Evolutionary conservation across 2,329 filamentous ascomycete species (phyloP), one percentile per base, ranked within the genome.

Genomic region (Ophiostoma australiae): DNA sequence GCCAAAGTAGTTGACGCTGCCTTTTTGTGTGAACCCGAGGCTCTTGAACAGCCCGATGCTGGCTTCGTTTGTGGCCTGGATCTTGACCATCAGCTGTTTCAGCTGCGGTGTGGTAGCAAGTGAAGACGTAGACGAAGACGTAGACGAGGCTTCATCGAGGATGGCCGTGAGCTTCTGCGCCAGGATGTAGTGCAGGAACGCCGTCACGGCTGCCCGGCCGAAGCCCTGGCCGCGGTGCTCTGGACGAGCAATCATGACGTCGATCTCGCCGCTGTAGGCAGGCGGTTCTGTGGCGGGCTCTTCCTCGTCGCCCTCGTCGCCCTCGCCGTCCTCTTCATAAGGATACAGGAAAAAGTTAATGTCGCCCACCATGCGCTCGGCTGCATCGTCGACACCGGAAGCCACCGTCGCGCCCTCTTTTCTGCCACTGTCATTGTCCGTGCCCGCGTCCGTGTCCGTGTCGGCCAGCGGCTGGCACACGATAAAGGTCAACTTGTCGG

Each of bases 401-500:
- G 69, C 41, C 2, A 39, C 63, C 1, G 1, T 52, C 4, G 13
- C 17, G 20, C 37, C 11, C 27, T 31, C 27, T 31, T 31, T 31
- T 31, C 27, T 31, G n/a, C n/a, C n/a, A n/a, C n/a, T n/a, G n/a
- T n/a, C n/a, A n/a, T n/a, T n/a, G n/a, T n/a, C n/a, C n/a, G n/a
- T n/a, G n/a, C n/a, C n/a, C n/a, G 11, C 41, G 70, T 65, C 48
- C 72, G 4, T 27, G n/a, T 11, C 52, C 17, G 15, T n/a, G 10
- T 55, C 44, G 3, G n/a, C 15, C 11, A 74, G 71, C 0, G 87
- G 85, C 11, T 84, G 81, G 77, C 93, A 97, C 70, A 91, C 80
- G 78, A 98, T 97, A 76, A 97, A 98, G 0, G 94, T 98, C 73
- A 98, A 80, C 81, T 98, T 98, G 80, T 98, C 94, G 35, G 82